Evolutionary conservation across 2,329 filamentous ascomycete genomes (phyloP).

Genomic region (Fusarium sp.): DNA sequence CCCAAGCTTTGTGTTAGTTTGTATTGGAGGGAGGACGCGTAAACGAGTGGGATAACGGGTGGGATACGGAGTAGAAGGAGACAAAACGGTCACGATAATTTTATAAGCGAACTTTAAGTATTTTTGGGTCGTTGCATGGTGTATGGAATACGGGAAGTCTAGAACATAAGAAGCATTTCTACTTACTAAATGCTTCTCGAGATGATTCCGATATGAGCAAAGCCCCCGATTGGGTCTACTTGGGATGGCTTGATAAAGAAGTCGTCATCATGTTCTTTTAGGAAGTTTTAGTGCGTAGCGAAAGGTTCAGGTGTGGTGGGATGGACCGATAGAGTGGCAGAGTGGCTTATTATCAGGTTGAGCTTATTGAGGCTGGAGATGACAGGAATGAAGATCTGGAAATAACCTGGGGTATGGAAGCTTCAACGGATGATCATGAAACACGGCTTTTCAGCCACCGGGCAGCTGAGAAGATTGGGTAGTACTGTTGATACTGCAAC

Average conservation of each 20-base stretch:
- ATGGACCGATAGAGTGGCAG: not conserved
- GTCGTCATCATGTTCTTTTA: constrained; percentile 20
- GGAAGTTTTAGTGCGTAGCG: not conserved
- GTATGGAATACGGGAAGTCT: not conserved
- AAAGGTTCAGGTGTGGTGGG: not conserved
- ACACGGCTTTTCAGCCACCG: constrained; percentile 9
- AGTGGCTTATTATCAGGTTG: not conserved
- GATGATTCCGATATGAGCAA: not conserved
- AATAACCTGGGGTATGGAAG: not conserved
- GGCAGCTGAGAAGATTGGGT: not conserved
- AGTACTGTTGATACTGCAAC: not conserved
- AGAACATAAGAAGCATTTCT: constrained; percentile 1
- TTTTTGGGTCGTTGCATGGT: constrained; percentile 5
- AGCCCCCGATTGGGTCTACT: constrained; percentile 6
- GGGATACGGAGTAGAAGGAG: constrained; percentile 16
- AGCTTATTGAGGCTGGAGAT: constrained; percentile 5
- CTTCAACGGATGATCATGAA: not conserved
- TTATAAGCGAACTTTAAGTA: constrained; percentile 20
- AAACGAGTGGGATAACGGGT: constrained; percentile 7
- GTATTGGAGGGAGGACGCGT: constrained; percentile 16
- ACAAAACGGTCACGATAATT: not conserved
- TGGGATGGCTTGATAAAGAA: constrained; percentile 1
- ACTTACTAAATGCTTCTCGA: not conserved
- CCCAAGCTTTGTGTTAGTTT: not conserved
- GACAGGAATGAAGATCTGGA: not conserved